These are phyloP conservation scores for Athelia sp. DNA, from an alignment of 1,284 basidiomycete species.

Conservation along the genomic window DNA sequence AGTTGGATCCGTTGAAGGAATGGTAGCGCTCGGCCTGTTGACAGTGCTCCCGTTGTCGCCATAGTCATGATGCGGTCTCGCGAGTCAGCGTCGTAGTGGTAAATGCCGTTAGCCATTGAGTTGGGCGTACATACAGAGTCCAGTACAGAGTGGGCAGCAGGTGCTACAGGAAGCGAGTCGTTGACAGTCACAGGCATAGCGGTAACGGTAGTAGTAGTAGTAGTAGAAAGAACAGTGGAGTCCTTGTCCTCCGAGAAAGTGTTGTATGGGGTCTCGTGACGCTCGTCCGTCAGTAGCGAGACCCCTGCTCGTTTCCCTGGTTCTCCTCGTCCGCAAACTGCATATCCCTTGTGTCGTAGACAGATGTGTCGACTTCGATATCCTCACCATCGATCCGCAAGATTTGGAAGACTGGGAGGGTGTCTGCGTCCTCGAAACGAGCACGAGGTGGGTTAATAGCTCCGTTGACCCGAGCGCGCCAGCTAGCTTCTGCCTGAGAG, in stretches of 20 bases:
- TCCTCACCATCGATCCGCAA: neutral
- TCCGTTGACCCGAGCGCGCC: neutral
- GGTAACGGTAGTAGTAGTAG: neutral
- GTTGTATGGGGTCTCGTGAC: neutral
- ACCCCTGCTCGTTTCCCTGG: conserved; percentile 1
- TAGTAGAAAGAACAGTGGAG: neutral
- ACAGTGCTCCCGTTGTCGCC: neutral
- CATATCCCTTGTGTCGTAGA: neutral
- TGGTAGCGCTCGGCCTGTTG: neutral
- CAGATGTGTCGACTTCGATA: neutral
- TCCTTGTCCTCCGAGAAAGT: neutral
- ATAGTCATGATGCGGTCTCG: neutral
- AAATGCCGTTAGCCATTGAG: neutral
- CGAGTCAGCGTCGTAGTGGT: neutral
- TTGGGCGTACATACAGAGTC: neutral
- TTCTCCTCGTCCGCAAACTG: neutral
- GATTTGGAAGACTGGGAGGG: neutral
- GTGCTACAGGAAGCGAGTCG: neutral
- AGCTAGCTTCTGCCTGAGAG: neutral
- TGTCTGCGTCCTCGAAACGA: neutral
- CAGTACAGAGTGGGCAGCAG: too few relatives aligned
- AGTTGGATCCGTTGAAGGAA: neutral
- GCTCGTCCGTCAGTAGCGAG: neutral
- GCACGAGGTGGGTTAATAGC: neutral
- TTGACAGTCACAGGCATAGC: neutral